Base-by-base conservation (phyloP, 371 early-diverging fungal genomes). In the Lichtheimia hyalospora region DNA sequence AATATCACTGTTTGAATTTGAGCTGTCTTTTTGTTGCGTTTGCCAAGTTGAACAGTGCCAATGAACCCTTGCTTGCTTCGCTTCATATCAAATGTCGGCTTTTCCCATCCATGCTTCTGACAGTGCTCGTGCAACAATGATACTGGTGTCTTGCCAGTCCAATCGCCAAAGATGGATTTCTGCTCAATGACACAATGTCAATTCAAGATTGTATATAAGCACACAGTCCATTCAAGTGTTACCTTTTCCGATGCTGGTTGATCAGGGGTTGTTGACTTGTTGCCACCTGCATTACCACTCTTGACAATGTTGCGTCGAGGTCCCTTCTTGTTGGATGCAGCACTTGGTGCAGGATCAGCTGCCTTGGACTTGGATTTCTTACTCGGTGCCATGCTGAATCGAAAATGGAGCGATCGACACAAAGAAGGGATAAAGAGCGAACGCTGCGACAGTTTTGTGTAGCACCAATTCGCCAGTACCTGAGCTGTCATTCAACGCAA, bases 91-190 rank as follows among this genome's bases (percentile, higher is more conserved):
- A 87, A 87, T 2, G 74, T 71, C 0, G 92, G 87, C 43, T 91
- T 88, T 51, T 87, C 84, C 95, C 95, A 95, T 15, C 76, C 85
- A 21, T 77, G 68, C 61, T 86, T 86, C 61, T 91, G 90, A 64
- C 90, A 89, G 53, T 89, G 89, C 60, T 93, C 93, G 66, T 90
- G 82, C 6, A 95, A 73, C 2, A 92, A 71, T 4, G 86, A 83
- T 3, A 87, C 84, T 0, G 95, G 94, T 0, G 91, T 90, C 57
- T 92, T 92, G 55, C 95, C 95, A 0, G 93, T 93, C 94, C 93
- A 92, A 28, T 82, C 81, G 8, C 85, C 88, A 69, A 92, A 93
- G 43, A 88, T 78, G 34, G 70, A 66, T 52, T 63, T 61, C 21
- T 67, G 49, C 8, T 24, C 12, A 16, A 39, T 49, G 34, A 5